Evolutionary conservation across 257 asterid species (phyloP).

Genomic region (Plantago major): DNA sequence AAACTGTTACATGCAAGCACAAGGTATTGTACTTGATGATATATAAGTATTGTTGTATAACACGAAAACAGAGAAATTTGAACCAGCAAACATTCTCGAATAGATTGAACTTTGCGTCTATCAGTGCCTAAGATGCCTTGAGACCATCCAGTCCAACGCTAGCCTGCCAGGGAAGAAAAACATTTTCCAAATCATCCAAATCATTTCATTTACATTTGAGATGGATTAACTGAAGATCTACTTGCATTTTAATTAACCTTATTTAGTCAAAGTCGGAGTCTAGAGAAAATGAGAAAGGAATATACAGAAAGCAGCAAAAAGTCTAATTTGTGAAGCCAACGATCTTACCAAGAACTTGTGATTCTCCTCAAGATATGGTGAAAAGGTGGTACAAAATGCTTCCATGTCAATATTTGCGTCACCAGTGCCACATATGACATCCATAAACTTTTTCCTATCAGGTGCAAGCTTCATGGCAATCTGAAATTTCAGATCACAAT

Average conservation of each 20-base stretch:
- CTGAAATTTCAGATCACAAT: slow-evolving; percentile 37
- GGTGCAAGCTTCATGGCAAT: slow-evolving; percentile 99
- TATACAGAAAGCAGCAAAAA: background rate
- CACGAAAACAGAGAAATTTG: background rate
- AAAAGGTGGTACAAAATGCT: slow-evolving; percentile 65
- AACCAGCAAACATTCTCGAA: slow-evolving; percentile 11
- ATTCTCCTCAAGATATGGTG: slow-evolving; percentile 87
- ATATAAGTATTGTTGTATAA: slow-evolving; percentile 11
- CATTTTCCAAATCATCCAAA: background rate
- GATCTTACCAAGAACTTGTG: slow-evolving; percentile 90
- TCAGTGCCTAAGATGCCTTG: slow-evolving; percentile 66
- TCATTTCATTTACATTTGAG: background rate
- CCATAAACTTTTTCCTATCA: slow-evolving; percentile 91
- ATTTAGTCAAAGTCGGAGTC: too few species aligned
- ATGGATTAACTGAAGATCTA: background rate
- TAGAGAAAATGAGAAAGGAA: background rate
- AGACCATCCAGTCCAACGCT: slow-evolving; percentile 85
- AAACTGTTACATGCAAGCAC: slow-evolving; percentile 17
- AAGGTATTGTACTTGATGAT: slow-evolving; percentile 3
- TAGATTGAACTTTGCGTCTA: slow-evolving; percentile 15
- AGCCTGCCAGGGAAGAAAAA: slow-evolving; percentile 50
- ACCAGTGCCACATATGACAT: slow-evolving; percentile 67
- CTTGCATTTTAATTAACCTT: too few species aligned
- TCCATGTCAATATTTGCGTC: slow-evolving; percentile 65
- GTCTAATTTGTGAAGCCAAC: slow-evolving; percentile 5